A percentile compares a stretch with the other conserved stretches of the same genome.
phyloP scores from a whole-genome alignment of 129 eudicot species.

The Escallonia rubra region DNA sequence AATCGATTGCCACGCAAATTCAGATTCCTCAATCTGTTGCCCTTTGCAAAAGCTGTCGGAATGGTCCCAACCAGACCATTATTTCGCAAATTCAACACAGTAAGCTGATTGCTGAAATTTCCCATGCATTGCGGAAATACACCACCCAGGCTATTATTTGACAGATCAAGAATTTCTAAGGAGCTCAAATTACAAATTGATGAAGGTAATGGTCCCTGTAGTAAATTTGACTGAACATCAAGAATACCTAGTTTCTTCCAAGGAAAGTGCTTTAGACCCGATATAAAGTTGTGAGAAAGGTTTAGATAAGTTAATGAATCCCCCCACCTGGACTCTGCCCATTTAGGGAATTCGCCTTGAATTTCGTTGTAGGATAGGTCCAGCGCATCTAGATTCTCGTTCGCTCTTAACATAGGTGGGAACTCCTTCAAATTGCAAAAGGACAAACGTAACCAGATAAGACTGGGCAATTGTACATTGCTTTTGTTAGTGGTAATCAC shows the following conservation, averaged over 20 bases:
- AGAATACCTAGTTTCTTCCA: constrained; percentile 4
- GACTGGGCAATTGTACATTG: background rate
- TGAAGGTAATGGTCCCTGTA: constrained; percentile 23
- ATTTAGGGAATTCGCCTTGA: constrained; percentile 8
- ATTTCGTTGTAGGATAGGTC: constrained; percentile 6
- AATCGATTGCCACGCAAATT: constrained; percentile 16
- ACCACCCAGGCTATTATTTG: constrained; percentile 19
- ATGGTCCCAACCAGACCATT: constrained; percentile 17
- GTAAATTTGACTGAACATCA: background rate
- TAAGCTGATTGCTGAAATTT: background rate
- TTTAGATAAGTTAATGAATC: background rate
- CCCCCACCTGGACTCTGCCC: background rate
- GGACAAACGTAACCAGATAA: background rate
- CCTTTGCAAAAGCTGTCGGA: background rate
- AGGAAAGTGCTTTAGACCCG: constrained; percentile 7
- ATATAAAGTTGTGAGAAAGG: constrained; percentile 1
- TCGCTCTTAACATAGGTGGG: constrained; percentile 3
- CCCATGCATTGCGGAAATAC: constrained; percentile 23
- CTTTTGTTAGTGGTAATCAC: background rate
- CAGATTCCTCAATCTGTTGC: background rate
- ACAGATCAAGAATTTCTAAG: constrained; percentile 7
- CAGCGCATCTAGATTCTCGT: background rate
- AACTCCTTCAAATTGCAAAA: constrained; percentile 11
- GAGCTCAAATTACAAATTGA: constrained; percentile 21
- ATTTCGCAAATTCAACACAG: constrained; percentile 3